phyloP scores from a whole-genome alignment of 2,329 filamentous ascomycete genomes.

The Calonectria pseudoreteaudii region DNA sequence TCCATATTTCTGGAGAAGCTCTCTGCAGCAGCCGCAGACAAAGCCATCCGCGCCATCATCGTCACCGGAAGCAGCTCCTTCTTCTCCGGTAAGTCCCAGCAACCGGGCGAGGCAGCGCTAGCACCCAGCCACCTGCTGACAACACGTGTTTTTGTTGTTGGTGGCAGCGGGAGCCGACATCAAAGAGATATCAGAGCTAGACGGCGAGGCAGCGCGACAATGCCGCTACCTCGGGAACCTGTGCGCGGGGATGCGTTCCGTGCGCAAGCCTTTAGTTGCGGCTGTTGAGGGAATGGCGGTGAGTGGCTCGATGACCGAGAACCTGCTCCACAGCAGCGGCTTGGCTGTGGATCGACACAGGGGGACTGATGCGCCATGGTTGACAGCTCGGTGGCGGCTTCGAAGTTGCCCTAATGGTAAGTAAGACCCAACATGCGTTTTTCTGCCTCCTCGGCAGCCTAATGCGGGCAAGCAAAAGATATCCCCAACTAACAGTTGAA shows the following conservation, averaged over 20 bases:
- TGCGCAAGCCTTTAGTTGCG: constrained; percentile 60
- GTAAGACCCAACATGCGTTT: background rate
- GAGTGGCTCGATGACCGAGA: constrained; percentile 39
- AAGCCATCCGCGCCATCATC: constrained; percentile 51
- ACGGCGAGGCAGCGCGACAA: constrained; percentile 47
- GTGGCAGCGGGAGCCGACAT: constrained; percentile 50
- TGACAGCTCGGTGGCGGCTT: constrained; percentile 62
- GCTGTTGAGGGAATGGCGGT: constrained; percentile 64
- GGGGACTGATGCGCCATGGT: constrained; percentile 29
- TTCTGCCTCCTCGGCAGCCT: background rate
- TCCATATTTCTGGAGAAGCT: constrained; percentile 52
- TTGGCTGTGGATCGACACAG: background rate
- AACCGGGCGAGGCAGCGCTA: background rate
- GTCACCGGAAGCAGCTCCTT: constrained; percentile 52
- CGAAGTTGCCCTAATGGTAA: constrained; percentile 60
- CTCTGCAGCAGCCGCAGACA: constrained; percentile 36
- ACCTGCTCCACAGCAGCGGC: background rate
- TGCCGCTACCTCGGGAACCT: constrained; percentile 56
- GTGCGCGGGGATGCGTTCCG: constrained; percentile 47
- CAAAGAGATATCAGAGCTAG: constrained; percentile 49
- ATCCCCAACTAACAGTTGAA: constrained; percentile 2
- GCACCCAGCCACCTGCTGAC: background rate
- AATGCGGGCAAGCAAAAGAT: background rate
- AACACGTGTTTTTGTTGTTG: background rate
- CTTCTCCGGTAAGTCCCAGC: constrained; percentile 48